Base-by-base conservation (phyloP, 495 filamentous ascomycete species). In the Penicillium cinerascens region DNA sequence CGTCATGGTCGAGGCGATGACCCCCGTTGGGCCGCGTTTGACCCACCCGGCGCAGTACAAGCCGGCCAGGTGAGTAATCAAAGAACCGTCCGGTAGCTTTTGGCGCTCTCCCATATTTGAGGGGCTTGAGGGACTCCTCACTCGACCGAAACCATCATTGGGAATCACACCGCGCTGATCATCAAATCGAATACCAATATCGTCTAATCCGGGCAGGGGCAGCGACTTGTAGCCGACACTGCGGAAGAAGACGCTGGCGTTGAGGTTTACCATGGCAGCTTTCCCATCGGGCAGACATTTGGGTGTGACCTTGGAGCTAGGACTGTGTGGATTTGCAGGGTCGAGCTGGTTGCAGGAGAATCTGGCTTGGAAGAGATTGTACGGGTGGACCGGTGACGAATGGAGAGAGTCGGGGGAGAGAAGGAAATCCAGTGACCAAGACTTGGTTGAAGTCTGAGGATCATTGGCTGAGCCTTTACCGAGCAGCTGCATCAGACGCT, bases 11-110 rank as follows among this genome's bases (percentile, higher is more conserved):
- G 85, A 90, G 9, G 93, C 92, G 66, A 98, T 97, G 3, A 97
- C 92, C 6, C 93, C 93, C 5, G 91, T 95, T 0, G 93, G 95
- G 1, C 93, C 93, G 38, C 89, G 79, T 70, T 97, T 97, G 18
- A 96, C 92, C 93, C 93, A 98, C 4, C 93, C 93, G 18, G 92
- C 89, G 56, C 90, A 92, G 68, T 98, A 98, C 16, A 96, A 61
- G 1, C 95, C 95, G 2, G 88, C 87, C 1, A 95, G 69, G 33
- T 78, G 68, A 23, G 75, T 70, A 20, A 74, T 68, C 6, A 68
- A 29, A 6, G 69, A 73, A 25, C 71, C 62, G 43, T 72, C 71
- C 0, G 72, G 69, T 8, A 73, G 53, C 10, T 47, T 49, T 21
- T 64, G 46, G 9, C 54, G 45, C 2, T 62, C 55, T 1, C 60